Base-by-base conservation (phyloP, 441 rosid species). In the Aleurites moluccanus region DNA sequence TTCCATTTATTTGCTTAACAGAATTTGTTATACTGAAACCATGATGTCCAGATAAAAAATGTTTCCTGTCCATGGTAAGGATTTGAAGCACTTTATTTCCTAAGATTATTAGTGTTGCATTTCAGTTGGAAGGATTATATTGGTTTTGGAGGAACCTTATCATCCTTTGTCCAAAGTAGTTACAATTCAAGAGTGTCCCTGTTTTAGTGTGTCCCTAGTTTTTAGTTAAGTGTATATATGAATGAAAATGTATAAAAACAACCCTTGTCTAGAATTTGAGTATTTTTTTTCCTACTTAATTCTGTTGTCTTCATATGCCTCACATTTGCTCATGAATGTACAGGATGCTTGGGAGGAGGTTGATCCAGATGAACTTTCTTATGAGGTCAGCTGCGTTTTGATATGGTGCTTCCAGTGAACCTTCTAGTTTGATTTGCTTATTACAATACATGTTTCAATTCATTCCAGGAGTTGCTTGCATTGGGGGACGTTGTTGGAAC, bases 291-390 rank as follows among this genome's bases (percentile, higher is more conserved):
- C 38, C 27, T 30, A 33, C 16, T 49, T 68, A 57, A 16, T 72
- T 50, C 2, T 47, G 23, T 47, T 64, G n/a, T n/a, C n/a, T 44
- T 35, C 27, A 1, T 50, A 30, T 21, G 74, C 13, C 4, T 65
- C 64, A 66, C 15, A 47, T 67, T 60, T 40, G 21, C 78, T 65
- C 35, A 65, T 82, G 73, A 64, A 69, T 79, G 75, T 81, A 78
- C 83, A 96, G 98, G 94, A 89, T 81, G 79, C 83, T 20, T 96
- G 98, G 97, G 96, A 93, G 79, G 98, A 89, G 63, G 88, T 90
- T 85, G 99, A 93, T 86, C 97, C 94, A 18, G 98, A 92, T 80
- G 97, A 93, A 70, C 91, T 96, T 76, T 93, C 90, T 8, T 91
- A 93, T 49, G 99, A 96, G 92, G 99, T 96, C 68, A 69, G 80